phyloP scores from a whole-genome alignment of 495 filamentous ascomycete species.

The Oleoguttula mirabilis region DNA sequence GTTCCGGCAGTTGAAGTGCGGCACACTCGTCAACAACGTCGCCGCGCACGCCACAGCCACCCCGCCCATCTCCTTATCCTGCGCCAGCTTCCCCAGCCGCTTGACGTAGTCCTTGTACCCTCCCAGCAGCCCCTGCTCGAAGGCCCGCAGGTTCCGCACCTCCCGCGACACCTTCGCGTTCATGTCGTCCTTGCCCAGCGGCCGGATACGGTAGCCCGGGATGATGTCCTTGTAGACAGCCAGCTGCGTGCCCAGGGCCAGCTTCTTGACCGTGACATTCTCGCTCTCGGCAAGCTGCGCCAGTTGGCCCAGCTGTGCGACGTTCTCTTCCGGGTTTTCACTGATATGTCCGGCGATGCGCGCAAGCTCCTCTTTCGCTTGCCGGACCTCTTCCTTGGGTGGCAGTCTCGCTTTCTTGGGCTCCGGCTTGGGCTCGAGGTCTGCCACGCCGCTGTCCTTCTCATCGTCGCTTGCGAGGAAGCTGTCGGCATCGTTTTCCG shows the following conservation, averaged over 20 bases:
- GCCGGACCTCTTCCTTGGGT: conserved; percentile 61
- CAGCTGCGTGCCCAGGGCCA: conserved; percentile 72
- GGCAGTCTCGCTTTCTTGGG: conserved; percentile 48
- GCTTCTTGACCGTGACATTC: conserved; percentile 64
- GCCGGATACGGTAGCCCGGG: conserved; percentile 87
- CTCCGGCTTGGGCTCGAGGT: conserved; percentile 34
- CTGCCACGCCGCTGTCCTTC: conserved; percentile 39
- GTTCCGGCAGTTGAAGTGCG: conserved; percentile 90
- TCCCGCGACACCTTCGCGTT: conserved; percentile 81
- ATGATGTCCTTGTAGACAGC: conserved; percentile 94
- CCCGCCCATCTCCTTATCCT: conserved; percentile 25
- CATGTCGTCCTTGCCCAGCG: conserved; percentile 57
- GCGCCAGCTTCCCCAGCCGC: conserved; percentile 53
- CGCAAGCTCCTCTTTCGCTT: conserved; percentile 87
- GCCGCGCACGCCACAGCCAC: conserved; percentile 80
- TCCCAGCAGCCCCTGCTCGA: conserved; percentile 69
- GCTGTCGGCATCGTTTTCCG: conserved; percentile 37
- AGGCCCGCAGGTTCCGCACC: conserved; percentile 63
- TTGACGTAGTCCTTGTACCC: conserved; percentile 77
- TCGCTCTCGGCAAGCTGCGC: conserved; percentile 58
- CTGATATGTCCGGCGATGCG: conserved; percentile 69
- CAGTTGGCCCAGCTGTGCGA: conserved; percentile 57
- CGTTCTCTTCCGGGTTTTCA: conserved; percentile 86
- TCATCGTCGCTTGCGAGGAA: conserved; percentile 41
- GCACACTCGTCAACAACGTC: conserved; percentile 60